Evolutionary conservation across 805 yeast genomes (phyloP), one percentile per base, ranked within the genome.

Genomic region (Lachancea nothofagi): DNA sequence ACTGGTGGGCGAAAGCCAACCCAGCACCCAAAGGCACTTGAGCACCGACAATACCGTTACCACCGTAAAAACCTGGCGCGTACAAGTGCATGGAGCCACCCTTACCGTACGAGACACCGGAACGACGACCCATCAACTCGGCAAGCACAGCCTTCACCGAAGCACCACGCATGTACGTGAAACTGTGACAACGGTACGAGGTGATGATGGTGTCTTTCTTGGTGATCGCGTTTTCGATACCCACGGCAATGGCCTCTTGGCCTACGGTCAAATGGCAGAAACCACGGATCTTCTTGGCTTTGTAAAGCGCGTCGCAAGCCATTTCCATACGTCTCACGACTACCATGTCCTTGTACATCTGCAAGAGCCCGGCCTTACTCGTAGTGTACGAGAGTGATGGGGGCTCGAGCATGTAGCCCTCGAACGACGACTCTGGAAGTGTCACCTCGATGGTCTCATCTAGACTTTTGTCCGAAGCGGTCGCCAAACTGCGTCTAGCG

Each of bases 1-100:
- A 93, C 71, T 88, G 88, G 72, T 93, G 97, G 50, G 97, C 95
- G 69, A 89, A 93, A n/a, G 96, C 95, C 53, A 93, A 74, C 57
- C 98, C 98, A 41, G 96, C 87, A 64, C 98, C 98, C 56, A 93
- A 76, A 49, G 98, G 96, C 42, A 93, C 97, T 72, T 93, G 98
- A 39, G 97, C 98, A 65, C 98, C 98, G 41, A 93, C 98, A 66
- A 93, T 93, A 74, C 98, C 98, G 71, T 93, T 93, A 70, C 98
- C 98, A 66, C 98, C 98, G 69, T 83, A 93, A 75, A 93, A 93
- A 46, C 94, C 94, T 33, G 82, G 80, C 35, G 95, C 85, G 66
- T 81, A 93, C 89, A 93, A 85, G 73, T 93, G 98, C 98, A 93
- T 93, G 50, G 98, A 93, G 57, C 98, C 98, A 74, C 98, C 98